Evolutionary conservation across 139 green algal species (phyloP).

Genomic region (Micractinium conductrix): DNA sequence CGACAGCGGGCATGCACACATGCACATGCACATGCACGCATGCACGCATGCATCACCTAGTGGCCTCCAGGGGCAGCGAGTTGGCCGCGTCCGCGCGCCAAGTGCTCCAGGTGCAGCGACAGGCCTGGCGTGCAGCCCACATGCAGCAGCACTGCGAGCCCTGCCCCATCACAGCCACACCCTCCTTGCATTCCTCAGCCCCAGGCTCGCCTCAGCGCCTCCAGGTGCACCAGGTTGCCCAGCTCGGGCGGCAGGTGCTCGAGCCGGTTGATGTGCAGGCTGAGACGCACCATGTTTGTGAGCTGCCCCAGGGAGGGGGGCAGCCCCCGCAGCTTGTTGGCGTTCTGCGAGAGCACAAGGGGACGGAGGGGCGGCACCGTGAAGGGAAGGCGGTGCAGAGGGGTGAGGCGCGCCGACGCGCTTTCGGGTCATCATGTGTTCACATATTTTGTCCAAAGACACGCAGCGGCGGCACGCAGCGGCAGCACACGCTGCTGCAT

Average conservation of each 20-base stretch:
- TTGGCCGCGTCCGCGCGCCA: too few species aligned
- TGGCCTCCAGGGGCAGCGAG: too few species aligned
- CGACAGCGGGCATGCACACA: background rate
- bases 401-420: too few species aligned
- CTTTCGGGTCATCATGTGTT: too few species aligned
- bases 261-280: constrained; percentile 52
- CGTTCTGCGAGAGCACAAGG: constrained; percentile 21
- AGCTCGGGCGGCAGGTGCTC: constrained; percentile 39
- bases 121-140: background rate
- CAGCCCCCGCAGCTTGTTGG: constrained; percentile 42
- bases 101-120: background rate
- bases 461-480: too few species aligned
- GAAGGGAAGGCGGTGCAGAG: background rate
- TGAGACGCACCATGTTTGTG: constrained; percentile 42
- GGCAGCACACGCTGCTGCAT: too few species aligned
- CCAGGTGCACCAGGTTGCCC: constrained; percentile 38
- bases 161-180: too few species aligned
- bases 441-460: too few species aligned
- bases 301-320: constrained; percentile 32
- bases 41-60: too few species aligned
- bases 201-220: constrained; percentile 33
- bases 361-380: too few species aligned
- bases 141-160: background rate
- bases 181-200: background rate
- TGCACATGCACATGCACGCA: background rate